phyloP scores from a whole-genome alignment of 73 alveolate species.

The Paramecium tetraurelia region DNA sequence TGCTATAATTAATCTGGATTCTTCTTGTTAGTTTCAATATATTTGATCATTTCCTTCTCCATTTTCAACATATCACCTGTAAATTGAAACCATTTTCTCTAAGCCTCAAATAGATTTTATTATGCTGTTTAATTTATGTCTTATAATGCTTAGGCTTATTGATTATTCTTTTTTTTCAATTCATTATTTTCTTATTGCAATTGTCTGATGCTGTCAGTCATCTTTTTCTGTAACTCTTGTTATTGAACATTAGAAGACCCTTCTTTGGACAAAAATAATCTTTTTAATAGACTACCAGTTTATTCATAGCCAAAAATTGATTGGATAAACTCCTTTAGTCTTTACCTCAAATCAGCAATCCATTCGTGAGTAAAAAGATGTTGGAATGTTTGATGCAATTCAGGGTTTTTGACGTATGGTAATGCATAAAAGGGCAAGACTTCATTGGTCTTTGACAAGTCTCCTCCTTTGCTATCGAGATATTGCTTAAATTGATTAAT shows the following conservation, averaged over 20 bases:
- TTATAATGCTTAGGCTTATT: neutral
- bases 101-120: neutral
- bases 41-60: neutral
- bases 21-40: neutral
- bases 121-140: neutral
- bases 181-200: neutral
- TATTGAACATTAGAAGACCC: neutral
- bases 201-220: neutral
- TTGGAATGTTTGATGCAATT: slow-evolving; percentile 82
- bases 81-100: slow-evolving; percentile 12
- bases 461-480: slow-evolving; percentile 86
- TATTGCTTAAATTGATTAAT: slow-evolving; percentile 88
- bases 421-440: slow-evolving; percentile 93
- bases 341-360: slow-evolving; percentile 77
- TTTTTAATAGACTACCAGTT: neutral
- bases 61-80: neutral
- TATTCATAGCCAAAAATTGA: neutral
- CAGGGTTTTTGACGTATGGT: slow-evolving; percentile 94
- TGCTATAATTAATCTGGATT: slow-evolving; percentile 49
- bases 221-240: neutral
- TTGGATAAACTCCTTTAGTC: slow-evolving; percentile 68
- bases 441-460: slow-evolving; percentile 90
- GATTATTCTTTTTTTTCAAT: neutral
- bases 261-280: neutral
- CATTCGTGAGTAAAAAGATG: slow-evolving; percentile 89